phyloP scores from a whole-genome alignment of 2,329 filamentous ascomycete genomes.

The Raffaelea arxii region DNA sequence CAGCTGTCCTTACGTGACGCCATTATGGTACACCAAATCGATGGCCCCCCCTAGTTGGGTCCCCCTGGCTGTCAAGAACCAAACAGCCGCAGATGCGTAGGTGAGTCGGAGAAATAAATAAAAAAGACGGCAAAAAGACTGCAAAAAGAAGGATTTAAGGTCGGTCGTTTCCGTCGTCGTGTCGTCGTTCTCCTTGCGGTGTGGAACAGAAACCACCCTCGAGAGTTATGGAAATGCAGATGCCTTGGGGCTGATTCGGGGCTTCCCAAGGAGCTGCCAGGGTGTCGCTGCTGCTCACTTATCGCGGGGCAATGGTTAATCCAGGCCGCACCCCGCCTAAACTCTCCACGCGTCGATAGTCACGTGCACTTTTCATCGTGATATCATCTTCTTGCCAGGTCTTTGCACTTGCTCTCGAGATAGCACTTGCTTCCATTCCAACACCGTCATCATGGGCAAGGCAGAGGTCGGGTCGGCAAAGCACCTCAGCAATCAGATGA shows the following conservation, averaged over 20 bases:
- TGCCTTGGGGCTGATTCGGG: too few species aligned
- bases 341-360: too few species aligned
- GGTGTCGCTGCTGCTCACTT: too few species aligned
- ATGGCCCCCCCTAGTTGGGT: slow-evolving; percentile 6
- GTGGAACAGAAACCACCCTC: not conserved
- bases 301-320: slow-evolving; percentile 14
- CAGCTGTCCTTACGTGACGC: slow-evolving; percentile 13
- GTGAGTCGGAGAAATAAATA: too few species aligned
- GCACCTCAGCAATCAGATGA: slow-evolving; percentile 82
- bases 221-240: not conserved
- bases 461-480: slow-evolving; percentile 92
- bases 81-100: not conserved
- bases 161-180: too few species aligned
- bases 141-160: too few species aligned
- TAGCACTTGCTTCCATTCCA: too few species aligned
- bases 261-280: too few species aligned
- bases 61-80: not conserved
- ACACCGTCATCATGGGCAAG: slow-evolving; percentile 61
- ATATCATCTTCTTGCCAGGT: too few species aligned
- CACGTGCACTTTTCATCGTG: too few species aligned
- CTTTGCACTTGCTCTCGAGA: too few species aligned
- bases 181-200: not conserved
- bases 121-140: too few species aligned
- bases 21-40: slow-evolving; percentile 8
- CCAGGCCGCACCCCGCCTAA: slow-evolving; percentile 9